A percentile compares a stretch with the other conserved stretches of the same genome.
These are phyloP conservation scores for Tetrahymena malaccensis DNA, from an alignment of 73 alveolate genomes.

Conservation along the genomic window DNA sequence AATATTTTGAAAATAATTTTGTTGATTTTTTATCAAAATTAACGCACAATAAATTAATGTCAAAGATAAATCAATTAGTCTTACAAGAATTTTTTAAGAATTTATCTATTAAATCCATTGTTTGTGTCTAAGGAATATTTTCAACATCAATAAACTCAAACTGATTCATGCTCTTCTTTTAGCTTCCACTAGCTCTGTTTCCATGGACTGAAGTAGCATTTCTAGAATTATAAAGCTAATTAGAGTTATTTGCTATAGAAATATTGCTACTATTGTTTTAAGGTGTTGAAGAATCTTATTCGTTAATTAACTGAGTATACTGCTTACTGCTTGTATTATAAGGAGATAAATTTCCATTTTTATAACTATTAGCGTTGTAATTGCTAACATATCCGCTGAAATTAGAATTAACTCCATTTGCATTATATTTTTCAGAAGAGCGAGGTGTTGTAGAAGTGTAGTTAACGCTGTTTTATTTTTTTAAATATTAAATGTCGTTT, in stretches of 20 bases:
- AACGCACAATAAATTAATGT: not conserved
- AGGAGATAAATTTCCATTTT: not conserved
- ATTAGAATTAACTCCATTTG: not conserved
- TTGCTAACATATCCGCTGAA: not conserved
- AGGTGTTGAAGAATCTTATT: not conserved
- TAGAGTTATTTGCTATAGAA: not conserved
- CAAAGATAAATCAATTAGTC: not conserved
- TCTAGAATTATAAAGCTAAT: not conserved
- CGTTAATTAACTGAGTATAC: not conserved
- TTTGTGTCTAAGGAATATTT: not conserved
- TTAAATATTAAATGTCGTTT: not conserved
- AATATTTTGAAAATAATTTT: not conserved
- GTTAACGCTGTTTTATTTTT: not conserved
- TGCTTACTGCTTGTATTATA: not conserved
- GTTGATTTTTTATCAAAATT: not conserved
- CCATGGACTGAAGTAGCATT: not conserved
- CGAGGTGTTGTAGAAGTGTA: not conserved
- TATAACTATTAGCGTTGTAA: not conserved
- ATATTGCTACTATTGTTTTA: not conserved
- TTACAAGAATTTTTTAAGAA: not conserved
- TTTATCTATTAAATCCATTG: not conserved
- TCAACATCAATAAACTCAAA: not conserved
- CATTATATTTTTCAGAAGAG: not conserved
- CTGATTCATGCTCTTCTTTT: not conserved
- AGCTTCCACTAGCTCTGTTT: not conserved